Evolutionary conservation across 1,139 yeast genomes (phyloP), one percentile per base, ranked within the genome.

Genomic region (Arxiozyma slooffiae): DNA sequence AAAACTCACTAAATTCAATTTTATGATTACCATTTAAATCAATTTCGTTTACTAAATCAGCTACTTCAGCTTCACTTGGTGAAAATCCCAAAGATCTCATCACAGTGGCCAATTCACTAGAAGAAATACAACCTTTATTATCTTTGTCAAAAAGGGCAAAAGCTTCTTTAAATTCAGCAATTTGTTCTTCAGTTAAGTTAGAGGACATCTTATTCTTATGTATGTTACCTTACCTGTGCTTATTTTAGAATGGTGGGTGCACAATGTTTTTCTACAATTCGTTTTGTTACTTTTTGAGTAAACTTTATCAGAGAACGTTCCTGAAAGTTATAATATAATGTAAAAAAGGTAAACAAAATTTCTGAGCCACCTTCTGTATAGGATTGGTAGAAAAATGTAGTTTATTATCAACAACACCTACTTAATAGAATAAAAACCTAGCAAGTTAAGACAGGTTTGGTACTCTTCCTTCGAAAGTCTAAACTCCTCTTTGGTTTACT

Each of bases 81-180:
- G 90, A 90, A 71, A 89, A 95, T 46, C 97, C 98, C 66, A 92
- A 77, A 18, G 97, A 87, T 72, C 98, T 83, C 98, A 92, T 92
- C 51, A 92, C 98, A 9, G 97, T 89, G 59, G 98, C 97, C 62
- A 92, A 78, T 71, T 92, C 98, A 67, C 86, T 82, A 63, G 96
- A 87, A 56, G 97, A 89, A 74, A 92, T 92, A 68, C 88, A 79
- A 55, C 97, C 98, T 72, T 90, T 97, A 63, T 90, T 85, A 69
- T 92, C 96, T 71, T 88, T 89, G 74, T 92, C 97, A 61, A 92
- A 92, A 58, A 92, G 79, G 52, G 97, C 87, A 69, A 92, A 92
- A 14, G 98, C 98, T 75, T 92, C 98, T 71, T 88, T 89, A 72
- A 92, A 92, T 66, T 94, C 97, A 55, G 94, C 86, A 64, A 90